Evolutionary conservation across 1,139 yeast genomes (phyloP).

Genomic region (Candida glucosophila): DNA sequence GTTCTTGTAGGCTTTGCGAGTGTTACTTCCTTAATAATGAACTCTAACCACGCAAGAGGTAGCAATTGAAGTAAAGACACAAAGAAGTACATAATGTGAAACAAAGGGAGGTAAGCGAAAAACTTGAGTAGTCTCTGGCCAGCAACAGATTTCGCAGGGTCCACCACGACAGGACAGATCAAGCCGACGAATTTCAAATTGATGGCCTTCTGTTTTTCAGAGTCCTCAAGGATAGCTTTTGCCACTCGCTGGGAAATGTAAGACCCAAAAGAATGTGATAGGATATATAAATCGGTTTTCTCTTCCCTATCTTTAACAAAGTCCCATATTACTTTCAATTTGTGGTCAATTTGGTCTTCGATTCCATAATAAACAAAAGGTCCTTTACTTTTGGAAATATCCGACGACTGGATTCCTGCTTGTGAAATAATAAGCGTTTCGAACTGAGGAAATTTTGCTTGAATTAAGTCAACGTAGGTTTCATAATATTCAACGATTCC

Average conservation of each 20-base stretch:
- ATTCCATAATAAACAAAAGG: conserved; percentile 8
- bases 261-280: conserved; percentile 60
- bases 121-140: too few relatives aligned
- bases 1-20: conserved; percentile 11
- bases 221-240: conserved; percentile 13
- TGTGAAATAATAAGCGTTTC: conserved; percentile 51
- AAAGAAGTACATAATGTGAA: too few relatives aligned
- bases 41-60: conserved; percentile 11
- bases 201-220: conserved; percentile 11
- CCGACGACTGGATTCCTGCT: conserved; percentile 38
- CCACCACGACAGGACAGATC: conserved; percentile 55
- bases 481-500: conserved; percentile 54
- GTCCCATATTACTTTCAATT: conserved; percentile 28
- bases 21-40: too few relatives aligned
- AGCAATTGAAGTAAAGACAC: conserved; percentile 33
- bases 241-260: conserved; percentile 47
- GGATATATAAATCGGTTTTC: conserved; percentile 29
- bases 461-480: conserved; percentile 39
- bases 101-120: conserved; percentile 22
- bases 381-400: conserved; percentile 3
- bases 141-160: conserved; percentile 43
- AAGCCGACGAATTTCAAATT: conserved; percentile 41
- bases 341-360: conserved; percentile 48
- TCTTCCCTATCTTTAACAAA: conserved; percentile 12
- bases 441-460: conserved; percentile 30